A percentile compares a stretch with the other conserved stretches of the same genome.
Evolutionary conservation across 1,139 yeast genomes (phyloP).

Genomic region (Meyerozyma carpophila): DNA sequence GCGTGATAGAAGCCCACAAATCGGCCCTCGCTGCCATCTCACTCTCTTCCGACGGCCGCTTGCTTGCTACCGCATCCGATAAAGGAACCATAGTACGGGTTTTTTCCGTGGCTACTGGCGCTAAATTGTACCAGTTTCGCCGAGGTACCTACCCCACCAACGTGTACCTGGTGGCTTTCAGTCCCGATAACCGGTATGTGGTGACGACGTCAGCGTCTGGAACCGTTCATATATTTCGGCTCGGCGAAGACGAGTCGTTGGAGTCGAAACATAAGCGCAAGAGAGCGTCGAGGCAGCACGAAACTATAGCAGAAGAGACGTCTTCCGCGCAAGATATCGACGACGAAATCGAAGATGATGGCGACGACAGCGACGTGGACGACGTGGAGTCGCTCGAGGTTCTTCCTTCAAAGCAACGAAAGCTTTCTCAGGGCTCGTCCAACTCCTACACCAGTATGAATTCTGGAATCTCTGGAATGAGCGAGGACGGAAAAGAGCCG

Average conservation of each 20-base stretch:
- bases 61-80: constrained; percentile 90
- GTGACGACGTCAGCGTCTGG: constrained; percentile 88
- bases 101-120: constrained; percentile 78
- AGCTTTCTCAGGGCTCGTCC: constrained; percentile 36
- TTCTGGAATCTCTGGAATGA: constrained; percentile 23
- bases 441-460: constrained; percentile 33
- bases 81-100: constrained; percentile 92
- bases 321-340: not conserved
- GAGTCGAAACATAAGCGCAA: constrained; percentile 35
- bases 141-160: constrained; percentile 92
- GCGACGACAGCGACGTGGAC: constrained; percentile 3
- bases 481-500: constrained; percentile 20
- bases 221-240: constrained; percentile 84
- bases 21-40: constrained; percentile 76
- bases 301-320: constrained; percentile 28
- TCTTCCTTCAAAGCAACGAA: constrained; percentile 26
- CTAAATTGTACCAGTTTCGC: constrained; percentile 81
- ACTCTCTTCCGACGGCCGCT: constrained; percentile 72
- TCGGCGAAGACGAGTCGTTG: constrained; percentile 56
- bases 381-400: constrained; percentile 13
- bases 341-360: constrained; percentile 5
- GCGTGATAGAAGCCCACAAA: constrained; percentile 92
- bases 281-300: constrained; percentile 17
- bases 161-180: constrained; percentile 79
- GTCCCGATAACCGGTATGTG: constrained; percentile 66